These are phyloP conservation scores for Sporisorium reilianum DNA, from an alignment of 1,284 basidiomycete species.

Conservation along the genomic window DNA sequence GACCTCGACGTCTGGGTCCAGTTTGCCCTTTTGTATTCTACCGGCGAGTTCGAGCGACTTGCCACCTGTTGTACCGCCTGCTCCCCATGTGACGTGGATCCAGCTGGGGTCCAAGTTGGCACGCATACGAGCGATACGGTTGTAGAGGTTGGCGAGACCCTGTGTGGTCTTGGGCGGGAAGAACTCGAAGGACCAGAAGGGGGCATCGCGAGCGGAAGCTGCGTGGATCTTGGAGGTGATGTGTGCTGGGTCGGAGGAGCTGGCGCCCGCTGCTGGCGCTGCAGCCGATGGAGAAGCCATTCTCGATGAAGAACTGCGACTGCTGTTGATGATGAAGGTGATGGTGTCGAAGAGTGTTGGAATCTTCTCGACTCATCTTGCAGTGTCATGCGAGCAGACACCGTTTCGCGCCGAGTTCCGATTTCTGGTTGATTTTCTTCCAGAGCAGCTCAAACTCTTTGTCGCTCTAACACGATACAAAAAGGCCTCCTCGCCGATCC, in stretches of 20 bases:
- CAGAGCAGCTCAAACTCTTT: background rate
- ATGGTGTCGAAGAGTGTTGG: background rate
- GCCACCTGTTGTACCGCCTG: constrained; percentile 91
- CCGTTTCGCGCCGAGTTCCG: constrained; percentile 2
- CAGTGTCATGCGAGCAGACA: constrained; percentile 12
- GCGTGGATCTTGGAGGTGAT: constrained; percentile 42
- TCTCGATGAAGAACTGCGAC: background rate
- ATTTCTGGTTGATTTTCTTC: background rate
- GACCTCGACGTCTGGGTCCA: constrained; percentile 44
- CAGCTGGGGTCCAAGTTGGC: constrained; percentile 73
- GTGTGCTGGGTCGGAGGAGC: constrained; percentile 36
- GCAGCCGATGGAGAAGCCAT: constrained; percentile 12
- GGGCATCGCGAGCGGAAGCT: constrained; percentile 27
- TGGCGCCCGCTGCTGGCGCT: background rate
- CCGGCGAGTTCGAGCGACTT: constrained; percentile 81
- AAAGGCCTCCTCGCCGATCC: no score
- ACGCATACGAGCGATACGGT: constrained; percentile 73
- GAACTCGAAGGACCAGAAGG: constrained; percentile 81
- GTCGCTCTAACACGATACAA: background rate
- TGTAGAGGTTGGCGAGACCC: constrained; percentile 78
- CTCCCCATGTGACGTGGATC: constrained; percentile 90
- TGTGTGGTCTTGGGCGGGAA: constrained; percentile 92
- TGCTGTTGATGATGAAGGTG: background rate
- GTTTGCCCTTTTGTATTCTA: constrained; percentile 60
- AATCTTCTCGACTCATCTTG: background rate